These are phyloP conservation scores for Fusarium luffae DNA, from an alignment of 2,329 filamentous ascomycete species.

Conservation along the genomic window DNA sequence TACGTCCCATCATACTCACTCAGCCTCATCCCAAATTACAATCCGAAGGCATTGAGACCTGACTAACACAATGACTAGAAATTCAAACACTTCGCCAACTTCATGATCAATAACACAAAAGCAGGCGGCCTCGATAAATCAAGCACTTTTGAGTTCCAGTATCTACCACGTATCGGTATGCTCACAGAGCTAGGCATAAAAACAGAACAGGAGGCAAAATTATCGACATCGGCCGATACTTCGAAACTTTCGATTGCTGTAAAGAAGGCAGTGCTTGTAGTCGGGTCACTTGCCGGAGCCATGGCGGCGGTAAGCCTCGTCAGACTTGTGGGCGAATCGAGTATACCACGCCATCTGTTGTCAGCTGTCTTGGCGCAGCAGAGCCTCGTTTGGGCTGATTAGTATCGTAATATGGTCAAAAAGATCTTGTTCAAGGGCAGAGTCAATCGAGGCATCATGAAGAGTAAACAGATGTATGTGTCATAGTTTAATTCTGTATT, in stretches of 20 bases:
- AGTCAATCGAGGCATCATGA: neutral
- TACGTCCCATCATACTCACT: neutral
- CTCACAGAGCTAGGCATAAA: constrained; percentile 49
- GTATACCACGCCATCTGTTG: constrained; percentile 32
- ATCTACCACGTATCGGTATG: constrained; percentile 63
- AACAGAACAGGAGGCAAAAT: neutral
- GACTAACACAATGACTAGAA: constrained; percentile 39
- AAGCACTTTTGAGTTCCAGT: constrained; percentile 77
- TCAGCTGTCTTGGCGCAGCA: constrained; percentile 39
- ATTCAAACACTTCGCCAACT: constrained; percentile 51
- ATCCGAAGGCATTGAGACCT: neutral
- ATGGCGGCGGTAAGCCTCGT: constrained; percentile 31
- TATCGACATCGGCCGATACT: neutral
- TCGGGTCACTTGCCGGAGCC: constrained; percentile 20
- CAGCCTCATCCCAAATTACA: neutral
- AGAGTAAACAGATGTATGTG: neutral
- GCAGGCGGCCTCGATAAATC: constrained; percentile 69
- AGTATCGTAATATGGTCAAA: neutral
- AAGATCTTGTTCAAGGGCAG: neutral
- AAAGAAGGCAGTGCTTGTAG: constrained; percentile 39
- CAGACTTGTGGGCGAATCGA: constrained; percentile 28
- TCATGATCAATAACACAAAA: constrained; percentile 70
- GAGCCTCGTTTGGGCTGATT: constrained; percentile 28
- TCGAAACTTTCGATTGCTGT: constrained; percentile 5
- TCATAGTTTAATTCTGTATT: constrained; percentile 12